Percentiles rank a stretch among this genome's conserved stretches.
Conservation (phyloP, 1,284 basidiomycete genomes). For the Rhodotorula sp. region DNA sequence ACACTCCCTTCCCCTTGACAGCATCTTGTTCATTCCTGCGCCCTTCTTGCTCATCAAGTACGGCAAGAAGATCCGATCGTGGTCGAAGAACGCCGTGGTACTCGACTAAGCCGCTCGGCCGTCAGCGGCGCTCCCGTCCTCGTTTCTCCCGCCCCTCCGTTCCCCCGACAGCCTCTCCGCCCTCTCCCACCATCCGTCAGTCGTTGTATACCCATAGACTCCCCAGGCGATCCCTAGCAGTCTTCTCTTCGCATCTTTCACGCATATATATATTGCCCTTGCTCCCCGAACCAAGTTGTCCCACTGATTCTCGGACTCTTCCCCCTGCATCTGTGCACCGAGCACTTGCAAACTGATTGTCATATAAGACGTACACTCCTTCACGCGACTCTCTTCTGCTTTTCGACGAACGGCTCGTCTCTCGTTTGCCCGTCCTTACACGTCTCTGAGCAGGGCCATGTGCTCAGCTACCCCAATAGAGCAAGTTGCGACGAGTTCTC, state of each 20-base stretch:
- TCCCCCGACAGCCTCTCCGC: too few species aligned
- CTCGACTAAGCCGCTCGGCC: constrained; percentile 3
- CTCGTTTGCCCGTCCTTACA: too few species aligned
- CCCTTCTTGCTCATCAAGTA: constrained; percentile 47
- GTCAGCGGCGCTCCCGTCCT: too few species aligned
- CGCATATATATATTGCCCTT: not conserved
- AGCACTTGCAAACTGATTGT: too few species aligned
- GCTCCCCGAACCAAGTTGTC: not conserved
- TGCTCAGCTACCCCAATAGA: not conserved
- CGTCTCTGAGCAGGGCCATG: too few species aligned
- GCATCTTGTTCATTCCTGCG: constrained; percentile 48
- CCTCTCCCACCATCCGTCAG: not conserved
- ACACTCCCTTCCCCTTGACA: not conserved
- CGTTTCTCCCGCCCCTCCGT: too few species aligned
- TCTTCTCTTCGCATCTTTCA: too few species aligned
- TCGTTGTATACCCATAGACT: not conserved
- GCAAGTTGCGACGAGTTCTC: not conserved
- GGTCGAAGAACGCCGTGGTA: constrained; percentile 49
- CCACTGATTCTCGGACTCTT: not conserved
- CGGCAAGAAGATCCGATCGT: constrained; percentile 52
- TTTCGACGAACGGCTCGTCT: too few species aligned
- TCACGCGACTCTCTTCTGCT: too few species aligned
- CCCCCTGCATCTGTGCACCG: not conserved
- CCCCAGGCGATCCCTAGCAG: not conserved
- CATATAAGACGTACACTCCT: too few species aligned